These are phyloP conservation scores for Truncatella angustata DNA, from an alignment of 2,329 filamentous ascomycete species.

Conservation along the genomic window DNA sequence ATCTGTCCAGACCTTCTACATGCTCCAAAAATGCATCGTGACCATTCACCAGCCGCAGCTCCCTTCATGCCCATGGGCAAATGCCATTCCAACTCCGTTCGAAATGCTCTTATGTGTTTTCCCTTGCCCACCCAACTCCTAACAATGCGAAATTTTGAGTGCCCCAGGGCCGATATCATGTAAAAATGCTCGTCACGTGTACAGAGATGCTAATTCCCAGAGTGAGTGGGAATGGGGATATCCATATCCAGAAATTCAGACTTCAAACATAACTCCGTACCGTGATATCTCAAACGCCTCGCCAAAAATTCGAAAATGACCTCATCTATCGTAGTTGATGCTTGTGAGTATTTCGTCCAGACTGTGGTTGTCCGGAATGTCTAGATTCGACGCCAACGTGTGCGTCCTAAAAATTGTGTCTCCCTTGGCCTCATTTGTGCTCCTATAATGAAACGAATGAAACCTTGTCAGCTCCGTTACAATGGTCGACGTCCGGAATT, in stretches of 20 bases:
- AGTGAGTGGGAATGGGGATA: constrained; percentile 9
- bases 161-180: not conserved
- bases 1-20: not conserved
- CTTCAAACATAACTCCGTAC: not conserved
- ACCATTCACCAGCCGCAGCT: too few species aligned
- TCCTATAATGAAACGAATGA: not conserved
- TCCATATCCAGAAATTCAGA: not conserved
- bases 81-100: constrained; percentile 6
- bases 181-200: not conserved
- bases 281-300: constrained; percentile 11
- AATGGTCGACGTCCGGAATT: constrained; percentile 19
- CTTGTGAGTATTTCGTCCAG: constrained; percentile 17
- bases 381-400: constrained; percentile 18
- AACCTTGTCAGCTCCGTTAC: not conserved
- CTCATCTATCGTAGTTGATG: constrained; percentile 11
- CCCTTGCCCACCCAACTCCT: constrained; percentile 1
- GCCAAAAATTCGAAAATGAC: constrained; percentile 4
- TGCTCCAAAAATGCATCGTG: not conserved
- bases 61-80: too few species aligned
- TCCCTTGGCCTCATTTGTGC: not conserved
- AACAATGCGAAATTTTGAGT: not conserved
- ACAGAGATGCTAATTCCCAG: constrained; percentile 7
- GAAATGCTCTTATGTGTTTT: constrained; percentile 7
- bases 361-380: constrained; percentile 17
- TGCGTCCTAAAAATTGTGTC: not conserved